Percentiles rank a stretch among this genome's conserved stretches.
Conservation (phyloP, 2,329 filamentous ascomycete genomes). For the Fusarium continuum region DNA sequence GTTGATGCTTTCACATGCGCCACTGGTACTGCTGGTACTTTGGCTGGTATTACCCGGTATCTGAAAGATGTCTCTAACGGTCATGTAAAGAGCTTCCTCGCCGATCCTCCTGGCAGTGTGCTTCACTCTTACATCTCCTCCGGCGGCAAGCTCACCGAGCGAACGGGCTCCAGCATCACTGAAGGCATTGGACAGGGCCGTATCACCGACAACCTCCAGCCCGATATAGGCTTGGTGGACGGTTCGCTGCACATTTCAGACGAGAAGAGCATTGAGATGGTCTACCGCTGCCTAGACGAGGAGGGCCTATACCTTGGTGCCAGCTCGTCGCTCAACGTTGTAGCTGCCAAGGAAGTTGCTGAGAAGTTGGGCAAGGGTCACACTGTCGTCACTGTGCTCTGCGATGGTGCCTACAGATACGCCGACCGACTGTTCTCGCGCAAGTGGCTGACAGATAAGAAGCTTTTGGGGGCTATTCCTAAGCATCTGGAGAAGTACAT, state of each 20-base stretch:
- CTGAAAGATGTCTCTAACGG: slow-evolving; percentile 85
- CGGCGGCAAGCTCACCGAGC: slow-evolving; percentile 83
- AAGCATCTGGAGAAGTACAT: slow-evolving; percentile 92
- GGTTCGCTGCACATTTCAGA: slow-evolving; percentile 86
- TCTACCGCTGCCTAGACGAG: slow-evolving; percentile 94
- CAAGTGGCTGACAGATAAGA: slow-evolving; percentile 91
- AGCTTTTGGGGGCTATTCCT: slow-evolving; percentile 81
- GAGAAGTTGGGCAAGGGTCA: slow-evolving; percentile 88
- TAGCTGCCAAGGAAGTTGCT: slow-evolving; percentile 92
- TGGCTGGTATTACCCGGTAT: slow-evolving; percentile 88
- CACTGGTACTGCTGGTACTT: slow-evolving; percentile 90
- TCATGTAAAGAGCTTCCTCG: slow-evolving; percentile 85
- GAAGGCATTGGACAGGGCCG: slow-evolving; percentile 98
- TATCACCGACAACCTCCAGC: slow-evolving; percentile 91
- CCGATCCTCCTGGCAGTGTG: slow-evolving; percentile 92
- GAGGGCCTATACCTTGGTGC: slow-evolving; percentile 96
- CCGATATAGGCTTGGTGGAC: slow-evolving; percentile 85
- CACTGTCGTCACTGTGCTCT: slow-evolving; percentile 92
- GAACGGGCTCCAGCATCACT: slow-evolving; percentile 88
- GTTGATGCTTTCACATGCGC: slow-evolving; percentile 96
- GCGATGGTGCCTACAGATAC: slow-evolving; percentile 97
- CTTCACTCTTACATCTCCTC: slow-evolving; percentile 91
- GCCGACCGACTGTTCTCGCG: slow-evolving; percentile 91
- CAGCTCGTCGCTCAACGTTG: slow-evolving; percentile 93
- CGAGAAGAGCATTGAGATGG: slow-evolving; percentile 96